Evolutionary conservation across 345 rosid genomes (phyloP).

Genomic region (Raphanus raphanistrum): DNA sequence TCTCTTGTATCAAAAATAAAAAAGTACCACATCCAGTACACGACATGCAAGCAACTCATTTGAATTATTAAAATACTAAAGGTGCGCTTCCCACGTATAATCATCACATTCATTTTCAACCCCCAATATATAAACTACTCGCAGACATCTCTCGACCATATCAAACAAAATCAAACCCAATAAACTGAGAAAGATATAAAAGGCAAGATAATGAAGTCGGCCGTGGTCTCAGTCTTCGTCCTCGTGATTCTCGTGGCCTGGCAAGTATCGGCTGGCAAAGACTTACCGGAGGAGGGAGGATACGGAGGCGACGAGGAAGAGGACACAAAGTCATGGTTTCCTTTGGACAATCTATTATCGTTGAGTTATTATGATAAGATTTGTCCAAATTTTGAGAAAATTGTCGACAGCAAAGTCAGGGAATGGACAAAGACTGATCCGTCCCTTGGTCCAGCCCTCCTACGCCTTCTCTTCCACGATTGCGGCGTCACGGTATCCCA

Average conservation of each 20-base stretch:
- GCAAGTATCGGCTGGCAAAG: constrained; percentile 15
- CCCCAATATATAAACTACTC: constrained; percentile 26
- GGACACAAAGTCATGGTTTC: constrained; percentile 24
- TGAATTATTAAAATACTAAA: constrained; percentile 5
- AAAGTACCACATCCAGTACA: constrained; percentile 13
- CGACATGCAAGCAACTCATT: constrained; percentile 40
- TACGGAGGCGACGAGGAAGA: constrained; percentile 7
- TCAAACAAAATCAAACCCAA: constrained; percentile 20
- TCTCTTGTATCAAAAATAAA: not conserved
- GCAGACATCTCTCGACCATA: constrained; percentile 26
- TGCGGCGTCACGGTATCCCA: constrained; percentile 60
- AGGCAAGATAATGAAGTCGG: constrained; percentile 30
- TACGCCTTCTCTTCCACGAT: constrained; percentile 78
- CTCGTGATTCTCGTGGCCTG: constrained; percentile 18
- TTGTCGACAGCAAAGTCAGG: constrained; percentile 50
- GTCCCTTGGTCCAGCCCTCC: constrained; percentile 62
- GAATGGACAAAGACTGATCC: constrained; percentile 54
- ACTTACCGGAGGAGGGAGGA: constrained; percentile 22
- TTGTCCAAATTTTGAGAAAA: constrained; percentile 64
- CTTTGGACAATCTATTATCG: constrained; percentile 46
- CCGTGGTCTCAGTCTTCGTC: constrained; percentile 25
- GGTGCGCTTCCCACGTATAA: constrained; percentile 41
- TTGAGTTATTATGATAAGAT: constrained; percentile 44
- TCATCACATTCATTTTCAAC: constrained; percentile 8
- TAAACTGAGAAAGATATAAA: not conserved